A percentile compares a stretch with the other conserved stretches of the same genome.
Evolutionary conservation across 2,329 filamentous ascomycete species (phyloP).

Genomic region (Tolypocladium sp.): DNA sequence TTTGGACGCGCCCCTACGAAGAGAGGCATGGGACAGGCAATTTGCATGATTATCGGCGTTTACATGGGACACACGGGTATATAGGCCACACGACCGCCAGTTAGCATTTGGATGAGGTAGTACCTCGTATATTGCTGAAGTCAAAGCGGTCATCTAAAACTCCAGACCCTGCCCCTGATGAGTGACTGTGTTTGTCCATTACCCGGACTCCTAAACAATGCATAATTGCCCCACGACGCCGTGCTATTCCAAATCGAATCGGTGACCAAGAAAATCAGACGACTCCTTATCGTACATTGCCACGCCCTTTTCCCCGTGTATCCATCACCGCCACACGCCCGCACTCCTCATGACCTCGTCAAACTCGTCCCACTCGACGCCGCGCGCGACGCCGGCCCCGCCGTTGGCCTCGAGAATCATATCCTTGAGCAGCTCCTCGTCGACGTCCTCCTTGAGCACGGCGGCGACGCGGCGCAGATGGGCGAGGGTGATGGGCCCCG

Average conservation of each 20-base stretch:
- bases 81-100: background rate
- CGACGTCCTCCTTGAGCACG: slow-evolving; percentile 74
- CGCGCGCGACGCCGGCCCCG: slow-evolving; percentile 58
- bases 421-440: slow-evolving; percentile 75
- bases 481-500: slow-evolving; percentile 62
- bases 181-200: background rate
- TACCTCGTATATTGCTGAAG: background rate
- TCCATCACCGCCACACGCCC: slow-evolving; percentile 65
- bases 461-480: slow-evolving; percentile 73
- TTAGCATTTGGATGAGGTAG: background rate
- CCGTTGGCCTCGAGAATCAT: slow-evolving; percentile 95
- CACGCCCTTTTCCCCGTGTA: background rate
- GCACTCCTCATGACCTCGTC: slow-evolving; percentile 77
- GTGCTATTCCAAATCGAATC: slow-evolving; percentile 1
- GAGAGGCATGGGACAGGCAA: background rate
- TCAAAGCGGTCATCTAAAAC: background rate
- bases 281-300: background rate
- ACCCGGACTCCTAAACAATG: background rate
- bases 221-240: slow-evolving; percentile 2
- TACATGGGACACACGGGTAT: background rate
- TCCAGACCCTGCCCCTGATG: background rate
- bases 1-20: background rate
- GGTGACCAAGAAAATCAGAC: background rate
- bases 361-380: slow-evolving; percentile 73
- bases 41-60: background rate